Percentiles rank a stretch among this genome's conserved stretches.
Evolutionary conservation across 176 grass and related monocot species (phyloP).

Genomic region (Raddia guianensis): DNA sequence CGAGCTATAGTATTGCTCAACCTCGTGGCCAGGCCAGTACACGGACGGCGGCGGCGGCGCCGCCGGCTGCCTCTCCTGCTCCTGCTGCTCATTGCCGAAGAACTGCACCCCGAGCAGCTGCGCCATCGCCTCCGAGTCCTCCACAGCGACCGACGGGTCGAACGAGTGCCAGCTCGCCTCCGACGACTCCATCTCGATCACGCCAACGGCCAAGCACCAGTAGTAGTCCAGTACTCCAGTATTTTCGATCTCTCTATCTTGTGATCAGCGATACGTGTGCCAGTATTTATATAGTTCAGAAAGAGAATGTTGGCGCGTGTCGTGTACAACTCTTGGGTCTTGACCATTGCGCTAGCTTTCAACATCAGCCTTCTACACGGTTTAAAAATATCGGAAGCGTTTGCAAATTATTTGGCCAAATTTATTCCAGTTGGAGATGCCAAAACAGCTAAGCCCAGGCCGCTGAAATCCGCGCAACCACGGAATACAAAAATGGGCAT

Average conservation of each 20-base stretch:
- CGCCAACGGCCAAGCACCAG: conserved; percentile 7
- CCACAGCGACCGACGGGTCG: conserved; percentile 49
- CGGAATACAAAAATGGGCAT: conserved; percentile 35
- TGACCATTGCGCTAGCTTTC: conserved; percentile 45
- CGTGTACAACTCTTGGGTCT: conserved; percentile 29
- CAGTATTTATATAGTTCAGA: conserved; percentile 33
- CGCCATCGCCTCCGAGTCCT: conserved; percentile 82
- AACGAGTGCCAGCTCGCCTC: conserved; percentile 77
- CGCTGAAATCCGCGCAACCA: conserved; percentile 32
- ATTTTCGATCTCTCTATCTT: not conserved
- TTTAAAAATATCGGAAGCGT: conserved; percentile 37
- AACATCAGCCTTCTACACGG: conserved; percentile 25
- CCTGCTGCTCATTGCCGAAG: conserved; percentile 42
- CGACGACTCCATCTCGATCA: conserved; percentile 36
- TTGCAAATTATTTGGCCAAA: not conserved
- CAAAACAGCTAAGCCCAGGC: conserved; percentile 31
- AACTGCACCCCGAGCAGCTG: conserved; percentile 64
- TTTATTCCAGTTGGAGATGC: conserved; percentile 50
- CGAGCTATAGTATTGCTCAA: conserved; percentile 53
- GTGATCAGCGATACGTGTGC: conserved; percentile 8
- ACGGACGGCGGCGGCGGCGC: conserved; percentile 28
- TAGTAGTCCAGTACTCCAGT: no score
- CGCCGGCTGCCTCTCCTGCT: conserved; percentile 20
- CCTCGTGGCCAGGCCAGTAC: conserved; percentile 63
- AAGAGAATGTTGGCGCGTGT: conserved; percentile 43